Conservation (phyloP, 2,329 filamentous ascomycete species). For the Xylaria sp. region DNA sequence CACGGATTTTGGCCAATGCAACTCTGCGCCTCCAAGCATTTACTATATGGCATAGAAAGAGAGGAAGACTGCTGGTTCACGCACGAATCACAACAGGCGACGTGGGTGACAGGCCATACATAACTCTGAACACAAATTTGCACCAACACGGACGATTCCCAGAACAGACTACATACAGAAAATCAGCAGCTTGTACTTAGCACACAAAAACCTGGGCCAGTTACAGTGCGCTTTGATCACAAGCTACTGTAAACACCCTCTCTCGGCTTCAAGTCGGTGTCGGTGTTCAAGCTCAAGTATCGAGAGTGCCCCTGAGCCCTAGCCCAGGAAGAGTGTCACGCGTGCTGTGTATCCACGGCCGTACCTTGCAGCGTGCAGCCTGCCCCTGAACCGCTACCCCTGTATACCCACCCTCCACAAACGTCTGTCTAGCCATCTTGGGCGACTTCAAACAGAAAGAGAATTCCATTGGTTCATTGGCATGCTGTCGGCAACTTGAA, state of each 20-base stretch:
- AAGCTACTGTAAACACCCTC: neutral
- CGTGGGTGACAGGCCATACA: neutral
- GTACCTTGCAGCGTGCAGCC: slow-evolving; percentile 36
- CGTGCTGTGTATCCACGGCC: slow-evolving; percentile 26
- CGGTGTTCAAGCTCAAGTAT: neutral
- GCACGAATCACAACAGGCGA: neutral
- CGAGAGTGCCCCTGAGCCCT: slow-evolving; percentile 27
- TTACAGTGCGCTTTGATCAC: slow-evolving; percentile 1
- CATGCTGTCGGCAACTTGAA: slow-evolving; percentile 10
- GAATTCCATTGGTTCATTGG: slow-evolving; percentile 10
- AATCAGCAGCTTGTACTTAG: too few relatives aligned
- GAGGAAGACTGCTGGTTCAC: neutral
- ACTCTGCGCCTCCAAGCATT: neutral
- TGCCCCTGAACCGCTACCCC: slow-evolving; percentile 26
- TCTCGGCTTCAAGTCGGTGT: slow-evolving; percentile 11
- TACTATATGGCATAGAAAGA: too few relatives aligned
- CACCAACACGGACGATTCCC: neutral
- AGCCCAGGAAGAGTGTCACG: slow-evolving; percentile 29
- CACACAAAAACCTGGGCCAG: neutral
- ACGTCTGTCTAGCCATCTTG: slow-evolving; percentile 32
- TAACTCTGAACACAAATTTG: neutral
- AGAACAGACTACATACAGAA: neutral
- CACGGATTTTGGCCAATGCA: neutral
- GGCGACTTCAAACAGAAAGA: slow-evolving; percentile 28
- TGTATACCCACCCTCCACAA: slow-evolving; percentile 32